Conservation (phyloP, 345 rosid genomes). For the Kernera saxatilis region DNA sequence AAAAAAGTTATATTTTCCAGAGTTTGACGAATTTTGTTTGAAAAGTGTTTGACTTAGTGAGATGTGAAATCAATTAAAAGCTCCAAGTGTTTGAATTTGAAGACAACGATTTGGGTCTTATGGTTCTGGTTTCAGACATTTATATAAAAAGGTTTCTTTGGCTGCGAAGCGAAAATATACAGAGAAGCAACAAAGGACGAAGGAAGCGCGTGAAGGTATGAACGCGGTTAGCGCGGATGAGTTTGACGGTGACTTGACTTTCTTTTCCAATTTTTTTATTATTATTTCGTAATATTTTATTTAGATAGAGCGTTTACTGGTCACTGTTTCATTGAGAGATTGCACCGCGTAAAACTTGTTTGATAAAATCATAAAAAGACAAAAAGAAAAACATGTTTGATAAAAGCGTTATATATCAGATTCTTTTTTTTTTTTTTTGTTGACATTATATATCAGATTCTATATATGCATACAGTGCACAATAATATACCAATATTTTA, state of each 20-base stretch:
- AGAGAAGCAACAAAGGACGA: conserved; percentile 8
- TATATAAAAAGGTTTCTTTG: conserved; percentile 26
- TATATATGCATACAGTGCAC: background rate
- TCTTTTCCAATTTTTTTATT: conserved; percentile 13
- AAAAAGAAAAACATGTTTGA: conserved; percentile 15
- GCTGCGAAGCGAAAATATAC: background rate
- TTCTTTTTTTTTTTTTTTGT: background rate
- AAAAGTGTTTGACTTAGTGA: conserved; percentile 22
- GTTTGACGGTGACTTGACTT: conserved; percentile 56
- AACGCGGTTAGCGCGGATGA: conserved; percentile 39
- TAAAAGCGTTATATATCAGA: background rate
- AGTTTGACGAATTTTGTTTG: conserved; percentile 25
- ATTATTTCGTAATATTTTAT: background rate
- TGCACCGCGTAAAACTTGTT: conserved; percentile 33
- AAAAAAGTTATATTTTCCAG: background rate
- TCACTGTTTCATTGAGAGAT: conserved; percentile 25
- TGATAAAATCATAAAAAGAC: background rate
- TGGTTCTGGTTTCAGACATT: conserved; percentile 20
- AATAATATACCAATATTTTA: background rate
- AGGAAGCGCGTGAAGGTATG: conserved; percentile 57
- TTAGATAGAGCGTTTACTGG: conserved; percentile 19
- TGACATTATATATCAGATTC: conserved; percentile 6
- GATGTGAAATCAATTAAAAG: conserved; percentile 36
- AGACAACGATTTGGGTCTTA: background rate
- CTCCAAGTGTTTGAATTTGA: conserved; percentile 26